Conservation (phyloP, 108 stramenopile species). For the Pseudonitzschia delicatissima region DNA sequence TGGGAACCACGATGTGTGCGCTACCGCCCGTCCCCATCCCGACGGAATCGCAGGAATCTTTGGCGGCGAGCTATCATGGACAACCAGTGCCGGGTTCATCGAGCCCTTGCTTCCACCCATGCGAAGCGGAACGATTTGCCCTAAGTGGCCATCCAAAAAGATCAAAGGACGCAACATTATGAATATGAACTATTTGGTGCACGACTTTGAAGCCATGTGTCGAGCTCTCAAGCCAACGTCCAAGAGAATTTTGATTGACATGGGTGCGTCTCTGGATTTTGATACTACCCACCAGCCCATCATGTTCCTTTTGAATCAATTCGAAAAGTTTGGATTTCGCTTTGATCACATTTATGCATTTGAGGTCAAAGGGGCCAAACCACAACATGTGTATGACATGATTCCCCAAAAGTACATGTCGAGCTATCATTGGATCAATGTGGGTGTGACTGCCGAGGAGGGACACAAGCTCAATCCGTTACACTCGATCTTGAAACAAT, state of each 20-base stretch:
- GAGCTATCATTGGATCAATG: slow-evolving; percentile 66
- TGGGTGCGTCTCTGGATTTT: slow-evolving; percentile 62
- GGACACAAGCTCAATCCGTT: slow-evolving; percentile 42
- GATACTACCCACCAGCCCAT: slow-evolving; percentile 33
- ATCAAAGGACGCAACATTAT: background rate
- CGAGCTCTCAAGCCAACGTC: slow-evolving; percentile 35
- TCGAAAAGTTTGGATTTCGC: slow-evolving; percentile 51
- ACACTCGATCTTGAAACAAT: slow-evolving; percentile 30
- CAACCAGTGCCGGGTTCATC: slow-evolving; percentile 18
- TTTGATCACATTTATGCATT: slow-evolving; percentile 75
- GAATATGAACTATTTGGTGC: slow-evolving; percentile 56
- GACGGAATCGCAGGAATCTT: slow-evolving; percentile 28
- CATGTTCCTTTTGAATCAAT: slow-evolving; percentile 31
- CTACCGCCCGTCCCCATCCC: slow-evolving; percentile 13
- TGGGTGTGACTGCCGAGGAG: slow-evolving; percentile 26
- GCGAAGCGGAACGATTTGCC: slow-evolving; percentile 35
- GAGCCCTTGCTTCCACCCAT: slow-evolving; percentile 48
- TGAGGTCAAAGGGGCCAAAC: slow-evolving; percentile 37
- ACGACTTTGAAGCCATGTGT: slow-evolving; percentile 71
- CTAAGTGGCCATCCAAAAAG: background rate
- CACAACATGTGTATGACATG: slow-evolving; percentile 31
- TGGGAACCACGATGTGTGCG: background rate
- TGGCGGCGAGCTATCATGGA: slow-evolving; percentile 9
- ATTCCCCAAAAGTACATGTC: slow-evolving; percentile 11
- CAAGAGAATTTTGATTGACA: slow-evolving; percentile 50